Evolutionary conservation across 441 rosid genomes (phyloP).

Genomic region (Theobroma grandiflorum): DNA sequence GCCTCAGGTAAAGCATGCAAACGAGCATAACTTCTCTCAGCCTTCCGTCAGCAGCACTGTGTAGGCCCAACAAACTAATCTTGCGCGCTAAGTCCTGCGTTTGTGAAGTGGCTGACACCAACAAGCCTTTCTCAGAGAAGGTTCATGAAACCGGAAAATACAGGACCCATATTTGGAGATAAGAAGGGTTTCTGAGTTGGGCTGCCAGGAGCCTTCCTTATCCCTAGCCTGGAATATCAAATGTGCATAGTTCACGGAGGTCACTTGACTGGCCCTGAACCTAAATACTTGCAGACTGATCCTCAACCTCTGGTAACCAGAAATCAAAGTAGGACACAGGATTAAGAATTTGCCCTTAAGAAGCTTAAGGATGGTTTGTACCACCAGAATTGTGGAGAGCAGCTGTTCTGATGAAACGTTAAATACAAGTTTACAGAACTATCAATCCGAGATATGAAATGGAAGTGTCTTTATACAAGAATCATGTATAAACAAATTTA

Average conservation of each 20-base stretch:
- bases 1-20: neutral
- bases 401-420: neutral
- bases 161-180: neutral
- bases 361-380: neutral
- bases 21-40: neutral
- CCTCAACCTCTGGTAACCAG: neutral
- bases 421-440: neutral
- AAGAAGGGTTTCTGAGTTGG: neutral
- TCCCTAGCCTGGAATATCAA: neutral
- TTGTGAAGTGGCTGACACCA: neutral
- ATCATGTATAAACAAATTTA: too few species aligned
- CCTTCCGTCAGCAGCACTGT: neutral
- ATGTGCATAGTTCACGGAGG: neutral
- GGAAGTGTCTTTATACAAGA: too few species aligned
- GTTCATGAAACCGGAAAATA: neutral
- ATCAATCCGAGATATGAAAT: too few species aligned
- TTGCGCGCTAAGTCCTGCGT: neutral
- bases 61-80: neutral
- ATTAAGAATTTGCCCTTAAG: too few species aligned
- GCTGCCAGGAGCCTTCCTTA: neutral
- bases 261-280: neutral
- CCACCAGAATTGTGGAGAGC: neutral
- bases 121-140: neutral
- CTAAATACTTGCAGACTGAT: neutral
- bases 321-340: neutral